A percentile compares a stretch with the other conserved stretches of the same genome.
Conservation (phyloP, 2,329 filamentous ascomycete genomes). For the Xylariaceae sp. region DNA sequence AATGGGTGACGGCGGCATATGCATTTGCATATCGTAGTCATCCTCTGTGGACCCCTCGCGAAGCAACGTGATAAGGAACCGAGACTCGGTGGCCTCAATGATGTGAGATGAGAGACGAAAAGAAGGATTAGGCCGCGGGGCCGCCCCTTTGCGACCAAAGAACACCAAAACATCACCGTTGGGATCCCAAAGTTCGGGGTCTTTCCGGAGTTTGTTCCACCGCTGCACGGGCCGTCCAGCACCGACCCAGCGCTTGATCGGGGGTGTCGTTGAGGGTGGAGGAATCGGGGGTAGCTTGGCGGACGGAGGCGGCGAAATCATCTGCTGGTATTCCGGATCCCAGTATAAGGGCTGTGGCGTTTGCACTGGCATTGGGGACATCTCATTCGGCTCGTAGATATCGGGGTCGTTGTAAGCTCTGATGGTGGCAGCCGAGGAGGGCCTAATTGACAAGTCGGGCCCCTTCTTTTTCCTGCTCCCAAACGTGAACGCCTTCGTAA, state of each 20-base stretch:
- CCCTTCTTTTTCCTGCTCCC: constrained; percentile 49
- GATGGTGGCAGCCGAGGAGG: constrained; percentile 44
- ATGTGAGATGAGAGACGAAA: constrained; percentile 62
- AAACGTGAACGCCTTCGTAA: constrained; percentile 58
- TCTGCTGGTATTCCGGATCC: constrained; percentile 30
- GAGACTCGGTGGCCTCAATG: constrained; percentile 60
- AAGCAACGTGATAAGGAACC: constrained; percentile 55
- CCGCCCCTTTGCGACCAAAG: constrained; percentile 50
- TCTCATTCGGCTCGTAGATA: constrained; percentile 27
- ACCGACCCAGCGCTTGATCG: constrained; percentile 58
- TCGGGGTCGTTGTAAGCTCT: constrained; percentile 32
- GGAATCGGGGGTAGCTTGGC: constrained; percentile 49
- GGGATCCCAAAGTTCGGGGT: constrained; percentile 63
- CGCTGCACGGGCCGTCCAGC: constrained; percentile 50
- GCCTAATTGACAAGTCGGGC: constrained; percentile 33
- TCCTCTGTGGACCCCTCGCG: constrained; percentile 57
- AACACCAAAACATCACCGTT: constrained; percentile 64
- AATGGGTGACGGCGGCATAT: constrained; percentile 47
- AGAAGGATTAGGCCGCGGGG: constrained; percentile 52
- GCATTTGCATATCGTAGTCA: constrained; percentile 38
- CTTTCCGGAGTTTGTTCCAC: constrained; percentile 62
- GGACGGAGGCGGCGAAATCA: constrained; percentile 45
- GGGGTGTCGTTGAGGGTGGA: constrained; percentile 36
- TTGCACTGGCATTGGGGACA: constrained; percentile 30
- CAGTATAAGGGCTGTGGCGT: constrained; percentile 24